A percentile compares a stretch with the other conserved stretches of the same genome.
phyloP scores from a whole-genome alignment of 116 monocot species.

The Iris pallida region DNA sequence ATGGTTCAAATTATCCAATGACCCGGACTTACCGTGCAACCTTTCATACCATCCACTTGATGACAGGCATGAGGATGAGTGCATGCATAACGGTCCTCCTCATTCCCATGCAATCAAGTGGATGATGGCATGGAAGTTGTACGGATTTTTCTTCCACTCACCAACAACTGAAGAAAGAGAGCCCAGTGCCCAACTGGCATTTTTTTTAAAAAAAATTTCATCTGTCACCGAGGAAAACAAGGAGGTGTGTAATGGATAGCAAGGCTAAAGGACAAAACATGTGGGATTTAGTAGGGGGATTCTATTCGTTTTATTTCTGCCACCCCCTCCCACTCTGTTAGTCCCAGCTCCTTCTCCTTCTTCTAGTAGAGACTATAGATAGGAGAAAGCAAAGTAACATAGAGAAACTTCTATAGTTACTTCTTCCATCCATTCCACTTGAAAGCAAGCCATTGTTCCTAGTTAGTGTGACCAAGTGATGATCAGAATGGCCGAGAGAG shows the following conservation, averaged over 20 bases:
- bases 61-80: too few relatives aligned
- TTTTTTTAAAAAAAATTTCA: conserved; percentile 42
- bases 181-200: conserved; percentile 55
- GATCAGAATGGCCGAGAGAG: neutral
- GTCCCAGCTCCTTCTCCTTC: neutral
- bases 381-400: too few relatives aligned
- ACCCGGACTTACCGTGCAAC: too few relatives aligned
- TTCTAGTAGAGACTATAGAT: too few relatives aligned
- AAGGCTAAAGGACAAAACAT: conserved; percentile 40
- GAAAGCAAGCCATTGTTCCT: neutral
- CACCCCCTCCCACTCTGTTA: neutral
- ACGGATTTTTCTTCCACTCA: conserved; percentile 3
- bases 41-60: too few relatives aligned
- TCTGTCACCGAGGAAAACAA: conserved; percentile 34
- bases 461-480: neutral
- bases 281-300: conserved; percentile 32
- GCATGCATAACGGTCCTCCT: too few relatives aligned
- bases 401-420: neutral
- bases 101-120: too few relatives aligned
- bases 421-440: too few relatives aligned
- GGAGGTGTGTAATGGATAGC: conserved; percentile 12
- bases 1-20: too few relatives aligned
- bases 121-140: too few relatives aligned
- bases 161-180: conserved; percentile 14
- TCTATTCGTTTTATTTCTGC: conserved; percentile 14